Conservation (phyloP, 352 stramenopile genomes). For the Pythium periplocum region DNA sequence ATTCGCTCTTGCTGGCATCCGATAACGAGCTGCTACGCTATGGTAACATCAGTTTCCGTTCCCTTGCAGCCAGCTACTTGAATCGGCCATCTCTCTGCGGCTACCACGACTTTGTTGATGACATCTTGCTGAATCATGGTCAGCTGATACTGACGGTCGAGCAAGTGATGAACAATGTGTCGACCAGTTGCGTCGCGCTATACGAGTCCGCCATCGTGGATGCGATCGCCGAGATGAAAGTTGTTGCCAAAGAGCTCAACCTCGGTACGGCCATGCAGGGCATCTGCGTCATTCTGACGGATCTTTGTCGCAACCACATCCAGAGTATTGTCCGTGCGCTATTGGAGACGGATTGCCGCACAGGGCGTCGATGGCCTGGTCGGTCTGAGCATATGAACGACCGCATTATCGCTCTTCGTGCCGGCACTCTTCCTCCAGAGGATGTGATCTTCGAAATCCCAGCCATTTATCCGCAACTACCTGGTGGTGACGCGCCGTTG, state of each 20-base stretch:
- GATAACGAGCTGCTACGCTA: slow-evolving; percentile 26
- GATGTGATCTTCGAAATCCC: background rate
- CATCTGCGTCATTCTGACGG: slow-evolving; percentile 36
- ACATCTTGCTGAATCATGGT: slow-evolving; percentile 39
- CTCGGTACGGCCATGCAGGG: slow-evolving; percentile 34
- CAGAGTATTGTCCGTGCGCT: slow-evolving; percentile 45
- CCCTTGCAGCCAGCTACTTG: slow-evolving; percentile 37
- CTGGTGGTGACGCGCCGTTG: slow-evolving; percentile 17
- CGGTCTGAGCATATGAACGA: slow-evolving; percentile 18
- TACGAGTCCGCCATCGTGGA: slow-evolving; percentile 41
- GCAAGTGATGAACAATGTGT: slow-evolving; percentile 46
- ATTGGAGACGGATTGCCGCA: slow-evolving; percentile 41
- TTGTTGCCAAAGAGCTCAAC: slow-evolving; percentile 20
- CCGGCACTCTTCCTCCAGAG: slow-evolving; percentile 6
- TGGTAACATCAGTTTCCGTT: slow-evolving; percentile 24
- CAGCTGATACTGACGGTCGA: slow-evolving; percentile 31
- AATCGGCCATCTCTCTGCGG: slow-evolving; percentile 31
- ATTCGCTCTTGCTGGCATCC: slow-evolving; percentile 26
- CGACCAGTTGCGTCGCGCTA: slow-evolving; percentile 31
- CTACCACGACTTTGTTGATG: slow-evolving; percentile 55
- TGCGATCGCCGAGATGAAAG: slow-evolving; percentile 28
- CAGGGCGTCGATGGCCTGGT: slow-evolving; percentile 25
- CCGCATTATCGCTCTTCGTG: slow-evolving; percentile 18
- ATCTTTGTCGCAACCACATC: slow-evolving; percentile 55
- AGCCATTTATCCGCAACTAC: background rate